Conservation (phyloP, 2,329 filamentous ascomycete species). For the Colletotrichum truncatum region DNA sequence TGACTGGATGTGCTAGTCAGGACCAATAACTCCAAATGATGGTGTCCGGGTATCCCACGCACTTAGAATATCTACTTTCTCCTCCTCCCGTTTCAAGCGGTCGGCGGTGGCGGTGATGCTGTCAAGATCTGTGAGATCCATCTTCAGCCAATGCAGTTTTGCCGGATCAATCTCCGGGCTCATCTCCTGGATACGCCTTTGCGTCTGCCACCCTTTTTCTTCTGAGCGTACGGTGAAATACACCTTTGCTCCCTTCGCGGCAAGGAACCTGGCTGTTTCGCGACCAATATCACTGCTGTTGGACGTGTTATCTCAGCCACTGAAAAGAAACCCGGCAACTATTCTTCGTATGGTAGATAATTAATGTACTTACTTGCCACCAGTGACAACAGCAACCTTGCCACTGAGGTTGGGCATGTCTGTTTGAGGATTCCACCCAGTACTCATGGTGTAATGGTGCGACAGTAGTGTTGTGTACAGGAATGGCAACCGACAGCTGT, state of each 20-base stretch:
- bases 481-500: no score
- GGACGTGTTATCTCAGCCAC: background rate
- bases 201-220: slow-evolving; percentile 24
- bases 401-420: slow-evolving; percentile 32
- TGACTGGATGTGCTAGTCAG: slow-evolving; percentile 31
- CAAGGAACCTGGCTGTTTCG: slow-evolving; percentile 35
- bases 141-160: slow-evolving; percentile 32
- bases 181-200: background rate
- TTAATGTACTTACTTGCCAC: slow-evolving; percentile 33
- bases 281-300: slow-evolving; percentile 35
- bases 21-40: no score
- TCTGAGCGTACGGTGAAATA: slow-evolving; percentile 35
- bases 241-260: slow-evolving; percentile 36
- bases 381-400: slow-evolving; percentile 36
- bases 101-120: slow-evolving; percentile 29
- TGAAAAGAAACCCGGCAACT: background rate
- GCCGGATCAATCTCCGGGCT: slow-evolving; percentile 1
- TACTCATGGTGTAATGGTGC: background rate
- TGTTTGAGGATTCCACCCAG: background rate
- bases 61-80: slow-evolving; percentile 36
- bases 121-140: slow-evolving; percentile 34
- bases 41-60: background rate
- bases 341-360: background rate
- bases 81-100: slow-evolving; percentile 29
- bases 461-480: no score